A percentile compares a stretch with the other conserved stretches of the same genome.
Conservation (phyloP, 2,329 filamentous ascomycete genomes). For the Gyromitra esculenta region DNA sequence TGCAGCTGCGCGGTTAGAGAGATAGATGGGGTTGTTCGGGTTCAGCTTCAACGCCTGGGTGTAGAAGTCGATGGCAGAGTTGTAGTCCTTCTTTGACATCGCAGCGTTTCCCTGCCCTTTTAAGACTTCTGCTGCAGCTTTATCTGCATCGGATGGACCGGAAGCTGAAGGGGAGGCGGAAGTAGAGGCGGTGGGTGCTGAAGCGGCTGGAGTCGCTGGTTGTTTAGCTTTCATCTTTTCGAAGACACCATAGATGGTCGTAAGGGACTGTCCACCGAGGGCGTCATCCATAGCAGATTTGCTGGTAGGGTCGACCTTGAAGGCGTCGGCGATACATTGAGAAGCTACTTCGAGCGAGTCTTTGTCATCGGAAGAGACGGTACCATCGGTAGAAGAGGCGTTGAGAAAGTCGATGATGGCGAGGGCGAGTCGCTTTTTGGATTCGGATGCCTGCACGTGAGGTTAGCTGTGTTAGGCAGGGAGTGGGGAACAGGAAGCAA, state of each 20-base stretch:
- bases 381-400: conserved; percentile 85
- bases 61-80: conserved; percentile 83
- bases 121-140: conserved; percentile 83
- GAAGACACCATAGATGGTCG: conserved; percentile 93
- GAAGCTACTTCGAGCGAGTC: conserved; percentile 94
- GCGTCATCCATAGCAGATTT: conserved; percentile 77
- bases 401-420: conserved; percentile 96
- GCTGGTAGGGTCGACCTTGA: conserved; percentile 90
- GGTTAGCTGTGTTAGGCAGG: conserved; percentile 4
- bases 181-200: conserved; percentile 62
- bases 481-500: neutral
- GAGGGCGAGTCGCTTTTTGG: conserved; percentile 89
- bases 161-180: conserved; percentile 60
- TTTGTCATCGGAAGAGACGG: conserved; percentile 83
- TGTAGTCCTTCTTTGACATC: conserved; percentile 94
- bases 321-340: conserved; percentile 93
- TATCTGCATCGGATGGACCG: conserved; percentile 66
- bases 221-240: conserved; percentile 85
- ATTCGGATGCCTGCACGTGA: conserved; percentile 60
- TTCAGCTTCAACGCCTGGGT: conserved; percentile 82
- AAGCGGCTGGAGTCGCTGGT: conserved; percentile 59
- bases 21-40: conserved; percentile 91
- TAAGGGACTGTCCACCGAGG: conserved; percentile 84
- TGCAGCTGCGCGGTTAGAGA: conserved; percentile 95
- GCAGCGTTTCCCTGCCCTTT: conserved; percentile 93